phyloP scores from a whole-genome alignment of 2,329 filamentous ascomycete species.

The Scytalidium sp. region DNA sequence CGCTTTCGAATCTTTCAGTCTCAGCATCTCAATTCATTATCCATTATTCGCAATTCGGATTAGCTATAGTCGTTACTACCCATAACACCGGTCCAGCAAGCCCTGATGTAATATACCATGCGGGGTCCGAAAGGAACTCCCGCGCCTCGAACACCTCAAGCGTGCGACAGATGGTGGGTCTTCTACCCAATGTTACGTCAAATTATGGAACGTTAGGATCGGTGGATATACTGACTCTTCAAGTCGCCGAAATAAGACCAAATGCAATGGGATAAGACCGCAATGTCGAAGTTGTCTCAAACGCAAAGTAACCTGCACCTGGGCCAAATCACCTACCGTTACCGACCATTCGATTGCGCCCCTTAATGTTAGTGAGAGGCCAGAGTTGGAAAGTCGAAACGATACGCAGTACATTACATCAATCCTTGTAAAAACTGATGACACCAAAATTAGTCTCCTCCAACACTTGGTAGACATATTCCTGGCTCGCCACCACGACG shows the following conservation, averaged over 20 bases:
- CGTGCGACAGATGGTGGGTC: constrained; percentile 9
- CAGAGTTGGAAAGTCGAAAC: no score
- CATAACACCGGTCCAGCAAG: no score
- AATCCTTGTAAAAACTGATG: no score
- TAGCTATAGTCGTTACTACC: no score
- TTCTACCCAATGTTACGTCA: not conserved
- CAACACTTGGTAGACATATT: constrained; percentile 6
- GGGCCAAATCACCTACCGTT: not conserved
- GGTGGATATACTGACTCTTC: not conserved
- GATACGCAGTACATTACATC: no score
- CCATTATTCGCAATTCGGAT: no score
- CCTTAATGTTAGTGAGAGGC: no score
- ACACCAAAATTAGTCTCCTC: constrained; percentile 1
- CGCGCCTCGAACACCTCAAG: constrained; percentile 9
- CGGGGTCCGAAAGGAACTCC: no score
- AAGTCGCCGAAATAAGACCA: constrained; percentile 8
- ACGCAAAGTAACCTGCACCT: constrained; percentile 1
- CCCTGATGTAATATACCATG: no score
- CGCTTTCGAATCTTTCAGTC: no score
- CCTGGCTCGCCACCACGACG: constrained; percentile 6
- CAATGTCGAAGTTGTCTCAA: constrained; percentile 6
- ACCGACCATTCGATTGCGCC: no score
- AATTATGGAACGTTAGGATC: not conserved
- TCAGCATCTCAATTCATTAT: no score
- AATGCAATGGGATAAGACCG: constrained; percentile 6